These are phyloP conservation scores for Asterella californica DNA, from an alignment of 225 moss, liverwort and hornwort species.

Conservation along the genomic window DNA sequence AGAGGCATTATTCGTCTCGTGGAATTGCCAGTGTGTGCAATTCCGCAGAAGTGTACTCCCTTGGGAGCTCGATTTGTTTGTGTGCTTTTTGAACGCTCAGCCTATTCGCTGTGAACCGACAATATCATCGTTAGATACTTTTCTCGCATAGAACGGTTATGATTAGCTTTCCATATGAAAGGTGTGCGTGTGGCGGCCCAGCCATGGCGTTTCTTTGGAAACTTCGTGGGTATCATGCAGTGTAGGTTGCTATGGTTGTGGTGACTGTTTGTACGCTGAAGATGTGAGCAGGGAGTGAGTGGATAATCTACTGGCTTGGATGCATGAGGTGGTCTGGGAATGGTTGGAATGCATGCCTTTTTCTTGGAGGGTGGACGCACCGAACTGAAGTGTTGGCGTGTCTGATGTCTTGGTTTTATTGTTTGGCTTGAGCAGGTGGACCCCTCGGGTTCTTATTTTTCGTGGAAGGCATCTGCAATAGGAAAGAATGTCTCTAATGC, in stretches of 20 bases:
- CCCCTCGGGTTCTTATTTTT: conserved; percentile 97
- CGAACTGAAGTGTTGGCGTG: no score
- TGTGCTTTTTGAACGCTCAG: not conserved
- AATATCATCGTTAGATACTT: not conserved
- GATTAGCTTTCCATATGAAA: not conserved
- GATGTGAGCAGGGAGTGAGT: no score
- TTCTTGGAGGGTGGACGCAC: not conserved
- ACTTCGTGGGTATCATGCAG: no score
- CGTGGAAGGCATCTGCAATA: conserved; percentile 99
- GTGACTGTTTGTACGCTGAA: not conserved
- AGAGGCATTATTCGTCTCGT: not conserved
- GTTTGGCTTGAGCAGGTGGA: conserved; percentile 57
- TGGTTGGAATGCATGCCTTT: not conserved
- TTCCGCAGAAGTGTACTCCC: not conserved
- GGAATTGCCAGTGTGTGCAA: not conserved
- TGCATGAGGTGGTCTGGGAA: no score
- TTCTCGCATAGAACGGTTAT: not conserved
- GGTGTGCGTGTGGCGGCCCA: not conserved
- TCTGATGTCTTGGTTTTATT: not conserved
- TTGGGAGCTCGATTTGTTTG: not conserved
- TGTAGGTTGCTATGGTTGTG: not conserved
- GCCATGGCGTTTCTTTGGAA: no score
- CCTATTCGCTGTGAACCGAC: not conserved
- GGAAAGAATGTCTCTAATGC: conserved; percentile 99
- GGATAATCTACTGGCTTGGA: no score